phyloP scores from a whole-genome alignment of 2,329 filamentous ascomycete genomes.

The Amylocarpus encephaloides region DNA sequence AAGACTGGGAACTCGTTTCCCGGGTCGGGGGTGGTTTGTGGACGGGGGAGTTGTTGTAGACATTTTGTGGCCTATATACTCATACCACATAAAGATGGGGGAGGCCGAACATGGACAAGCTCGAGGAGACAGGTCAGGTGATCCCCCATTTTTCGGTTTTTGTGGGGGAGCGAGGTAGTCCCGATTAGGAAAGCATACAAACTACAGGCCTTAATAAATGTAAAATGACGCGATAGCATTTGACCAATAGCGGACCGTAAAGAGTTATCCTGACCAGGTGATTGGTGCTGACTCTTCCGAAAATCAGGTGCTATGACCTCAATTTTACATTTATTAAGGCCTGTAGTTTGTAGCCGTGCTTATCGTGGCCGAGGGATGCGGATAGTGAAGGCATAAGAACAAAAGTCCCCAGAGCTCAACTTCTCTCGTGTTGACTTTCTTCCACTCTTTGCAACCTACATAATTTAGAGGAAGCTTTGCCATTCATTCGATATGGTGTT shows the following conservation, averaged over 20 bases:
- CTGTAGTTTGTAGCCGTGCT: too few species aligned
- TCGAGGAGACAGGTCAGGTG: background rate
- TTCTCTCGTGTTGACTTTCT: background rate
- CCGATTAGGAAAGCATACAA: slow-evolving; percentile 19
- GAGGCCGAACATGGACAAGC: background rate
- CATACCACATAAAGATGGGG: background rate
- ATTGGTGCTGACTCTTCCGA: too few species aligned
- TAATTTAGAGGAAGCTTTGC: background rate
- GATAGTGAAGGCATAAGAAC: slow-evolving; percentile 9
- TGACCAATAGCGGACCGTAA: too few species aligned
- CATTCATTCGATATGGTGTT: slow-evolving; percentile 29
- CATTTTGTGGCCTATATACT: background rate
- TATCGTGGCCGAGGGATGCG: background rate
- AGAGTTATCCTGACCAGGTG: too few species aligned
- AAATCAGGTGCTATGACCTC: too few species aligned
- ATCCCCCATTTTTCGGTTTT: background rate
- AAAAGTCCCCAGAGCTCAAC: background rate
- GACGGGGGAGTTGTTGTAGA: background rate
- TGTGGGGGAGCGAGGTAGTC: background rate
- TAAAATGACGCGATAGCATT: too few species aligned
- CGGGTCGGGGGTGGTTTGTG: background rate
- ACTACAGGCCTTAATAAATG: too few species aligned
- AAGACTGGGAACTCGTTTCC: background rate
- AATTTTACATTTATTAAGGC: too few species aligned
- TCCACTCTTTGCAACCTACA: background rate